phyloP scores from a whole-genome alignment of 305 asterid species.

The Andrographis paniculata region DNA sequence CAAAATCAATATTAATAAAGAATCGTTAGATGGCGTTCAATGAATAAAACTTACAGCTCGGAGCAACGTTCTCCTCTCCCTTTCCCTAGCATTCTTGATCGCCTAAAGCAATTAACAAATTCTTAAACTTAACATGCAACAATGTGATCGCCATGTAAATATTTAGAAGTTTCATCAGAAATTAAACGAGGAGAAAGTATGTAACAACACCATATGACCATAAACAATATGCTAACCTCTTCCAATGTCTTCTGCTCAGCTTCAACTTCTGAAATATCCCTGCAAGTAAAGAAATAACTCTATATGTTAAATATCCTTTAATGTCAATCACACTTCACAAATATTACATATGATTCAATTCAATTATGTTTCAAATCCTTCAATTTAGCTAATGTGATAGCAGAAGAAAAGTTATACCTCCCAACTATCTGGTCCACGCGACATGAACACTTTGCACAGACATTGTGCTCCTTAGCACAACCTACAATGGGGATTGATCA shows the following conservation, averaged over 20 bases:
- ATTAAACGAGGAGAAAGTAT: not conserved
- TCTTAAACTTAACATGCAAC: constrained; percentile 8
- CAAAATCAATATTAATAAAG: not conserved
- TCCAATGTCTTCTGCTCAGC: constrained; percentile 81
- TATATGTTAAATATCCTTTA: not conserved
- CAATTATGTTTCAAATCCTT: too few relatives aligned
- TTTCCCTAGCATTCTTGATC: constrained; percentile 81
- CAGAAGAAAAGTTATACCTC: constrained; percentile 31
- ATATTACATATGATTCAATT: too few relatives aligned
- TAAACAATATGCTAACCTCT: constrained; percentile 43
- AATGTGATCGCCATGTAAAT: not conserved
- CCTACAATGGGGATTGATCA: constrained; percentile 32
- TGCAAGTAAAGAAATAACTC: constrained; percentile 23
- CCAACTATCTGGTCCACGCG: constrained; percentile 58
- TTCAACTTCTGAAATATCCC: constrained; percentile 79
- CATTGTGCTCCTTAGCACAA: constrained; percentile 84
- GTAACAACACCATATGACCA: not conserved
- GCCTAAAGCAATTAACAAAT: constrained; percentile 47
- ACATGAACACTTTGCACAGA: constrained; percentile 88
- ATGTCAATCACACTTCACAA: too few relatives aligned
- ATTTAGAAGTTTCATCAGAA: constrained; percentile 3
- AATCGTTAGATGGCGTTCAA: not conserved
- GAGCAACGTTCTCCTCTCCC: constrained; percentile 74
- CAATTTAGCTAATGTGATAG: not conserved
- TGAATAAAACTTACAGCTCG: constrained; percentile 59